Percentiles rank a stretch among this genome's conserved stretches.
Evolutionary conservation across 257 asterid genomes (phyloP).

Genomic region (Lycium ferocissimum): DNA sequence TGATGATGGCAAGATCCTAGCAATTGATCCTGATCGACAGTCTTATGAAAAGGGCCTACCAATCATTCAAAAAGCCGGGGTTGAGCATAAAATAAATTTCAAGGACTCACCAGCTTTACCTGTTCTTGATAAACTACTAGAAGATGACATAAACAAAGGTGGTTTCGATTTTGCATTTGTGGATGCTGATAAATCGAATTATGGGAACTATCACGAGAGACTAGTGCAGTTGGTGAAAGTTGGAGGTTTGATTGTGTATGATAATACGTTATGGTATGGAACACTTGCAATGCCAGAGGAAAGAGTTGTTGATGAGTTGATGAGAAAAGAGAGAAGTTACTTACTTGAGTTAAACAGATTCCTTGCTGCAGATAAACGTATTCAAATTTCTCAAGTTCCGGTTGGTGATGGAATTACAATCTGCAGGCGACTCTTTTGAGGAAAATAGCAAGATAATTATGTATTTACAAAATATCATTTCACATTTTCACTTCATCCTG

Average conservation of each 20-base stretch:
- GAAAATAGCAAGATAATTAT: background rate
- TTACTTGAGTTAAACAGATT: constrained; percentile 36
- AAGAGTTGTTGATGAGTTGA: constrained; percentile 24
- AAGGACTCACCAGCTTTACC: constrained; percentile 47
- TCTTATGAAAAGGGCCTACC: constrained; percentile 50
- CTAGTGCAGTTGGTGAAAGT: constrained; percentile 51
- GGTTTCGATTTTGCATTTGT: constrained; percentile 63
- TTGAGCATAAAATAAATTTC: constrained; percentile 51
- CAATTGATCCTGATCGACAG: constrained; percentile 42
- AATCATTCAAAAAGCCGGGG: constrained; percentile 44
- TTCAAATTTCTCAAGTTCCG: constrained; percentile 37
- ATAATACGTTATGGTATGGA: constrained; percentile 66
- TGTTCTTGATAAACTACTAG: constrained; percentile 45
- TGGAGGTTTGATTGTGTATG: constrained; percentile 59
- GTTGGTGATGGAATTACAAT: constrained; percentile 49
- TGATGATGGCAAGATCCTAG: constrained; percentile 45
- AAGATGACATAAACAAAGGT: constrained; percentile 36
- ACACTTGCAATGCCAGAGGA: constrained; percentile 46
- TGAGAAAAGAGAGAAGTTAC: background rate
- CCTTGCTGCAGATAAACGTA: constrained; percentile 38
- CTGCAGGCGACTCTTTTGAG: constrained; percentile 32
- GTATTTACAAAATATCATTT: too few species aligned
- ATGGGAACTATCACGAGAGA: constrained; percentile 56
- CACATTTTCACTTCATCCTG: too few species aligned
- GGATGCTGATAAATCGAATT: constrained; percentile 58